Evolutionary conservation across 2,329 filamentous ascomycete species (phyloP).

Genomic region (Penicillium sp.): DNA sequence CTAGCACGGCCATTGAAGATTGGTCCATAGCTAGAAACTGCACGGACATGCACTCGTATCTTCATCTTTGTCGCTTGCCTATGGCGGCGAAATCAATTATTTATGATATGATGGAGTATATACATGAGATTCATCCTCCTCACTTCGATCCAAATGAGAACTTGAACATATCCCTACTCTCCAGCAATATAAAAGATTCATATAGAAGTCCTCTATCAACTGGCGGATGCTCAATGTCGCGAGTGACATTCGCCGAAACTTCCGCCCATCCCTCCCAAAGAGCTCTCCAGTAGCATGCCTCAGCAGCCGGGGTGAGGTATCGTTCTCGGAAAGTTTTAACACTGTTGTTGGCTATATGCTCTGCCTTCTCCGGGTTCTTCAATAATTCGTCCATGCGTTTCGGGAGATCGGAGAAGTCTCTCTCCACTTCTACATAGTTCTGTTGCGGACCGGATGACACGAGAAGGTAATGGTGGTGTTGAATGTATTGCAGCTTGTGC

Average conservation of each 20-base stretch:
- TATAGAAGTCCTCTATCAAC: too few relatives aligned
- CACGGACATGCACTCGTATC: too few relatives aligned
- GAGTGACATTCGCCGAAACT: not conserved
- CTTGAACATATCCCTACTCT: too few relatives aligned
- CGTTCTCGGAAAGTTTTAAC: conserved; percentile 41
- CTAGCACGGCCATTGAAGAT: too few relatives aligned
- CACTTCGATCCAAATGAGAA: too few relatives aligned
- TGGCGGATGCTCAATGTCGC: too few relatives aligned
- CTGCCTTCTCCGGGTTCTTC: conserved; percentile 33
- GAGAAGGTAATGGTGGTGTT: conserved; percentile 41
- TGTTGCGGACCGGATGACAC: conserved; percentile 37
- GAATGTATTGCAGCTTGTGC: conserved; percentile 42
- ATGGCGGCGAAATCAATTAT: too few relatives aligned
- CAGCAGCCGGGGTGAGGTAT: conserved; percentile 44
- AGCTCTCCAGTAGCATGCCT: conserved; percentile 48
- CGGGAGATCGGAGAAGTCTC: conserved; percentile 51
- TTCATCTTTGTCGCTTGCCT: too few relatives aligned
- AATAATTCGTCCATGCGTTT: conserved; percentile 34
- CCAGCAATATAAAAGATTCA: too few relatives aligned
- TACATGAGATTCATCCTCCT: too few relatives aligned
- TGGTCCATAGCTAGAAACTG: too few relatives aligned
- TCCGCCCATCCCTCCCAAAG: conserved; percentile 31
- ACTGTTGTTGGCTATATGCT: conserved; percentile 42
- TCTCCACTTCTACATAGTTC: conserved; percentile 42
- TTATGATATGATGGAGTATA: too few relatives aligned